A percentile compares a stretch with the other conserved stretches of the same genome.
Conservation (phyloP, 306 rosid species). For the Aeschynomene evenia region DNA sequence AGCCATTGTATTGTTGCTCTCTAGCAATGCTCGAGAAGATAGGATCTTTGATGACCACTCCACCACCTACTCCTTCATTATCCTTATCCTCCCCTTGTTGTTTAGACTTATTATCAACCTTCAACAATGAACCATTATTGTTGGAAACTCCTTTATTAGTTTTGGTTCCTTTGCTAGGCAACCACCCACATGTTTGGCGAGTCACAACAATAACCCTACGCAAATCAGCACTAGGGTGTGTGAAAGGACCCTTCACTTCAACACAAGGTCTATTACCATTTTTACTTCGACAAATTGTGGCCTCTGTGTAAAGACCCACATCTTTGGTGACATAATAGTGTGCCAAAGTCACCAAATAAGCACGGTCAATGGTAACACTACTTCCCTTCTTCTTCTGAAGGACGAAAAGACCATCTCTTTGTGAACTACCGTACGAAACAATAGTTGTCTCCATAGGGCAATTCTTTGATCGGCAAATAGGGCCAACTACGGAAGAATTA, state of each 20-base stretch:
- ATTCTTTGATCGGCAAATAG: too few relatives aligned
- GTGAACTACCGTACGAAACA: too few relatives aligned
- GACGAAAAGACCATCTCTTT: too few relatives aligned
- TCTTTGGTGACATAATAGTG: conserved; percentile 33
- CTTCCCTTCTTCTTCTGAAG: neutral
- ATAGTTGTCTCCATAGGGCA: too few relatives aligned
- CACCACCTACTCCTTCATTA: neutral
- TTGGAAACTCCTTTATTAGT: neutral
- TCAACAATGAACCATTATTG: neutral
- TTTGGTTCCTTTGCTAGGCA: neutral
- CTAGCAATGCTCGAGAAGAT: neutral
- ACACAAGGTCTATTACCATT: neutral
- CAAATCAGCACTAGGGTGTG: conserved; percentile 9
- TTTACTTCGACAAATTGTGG: conserved; percentile 5
- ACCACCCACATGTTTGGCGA: neutral
- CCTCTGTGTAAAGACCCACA: conserved; percentile 12
- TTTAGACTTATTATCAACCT: neutral
- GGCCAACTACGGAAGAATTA: too few relatives aligned
- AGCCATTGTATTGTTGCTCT: conserved; percentile 14
- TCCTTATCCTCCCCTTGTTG: neutral
- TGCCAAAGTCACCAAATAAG: conserved; percentile 2
- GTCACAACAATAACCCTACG: conserved; percentile 14
- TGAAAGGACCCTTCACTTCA: conserved; percentile 25
- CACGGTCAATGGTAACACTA: neutral
- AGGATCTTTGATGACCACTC: neutral